phyloP scores from a whole-genome alignment of 768 basidiomycete species.

The Serpula lacrymans region DNA sequence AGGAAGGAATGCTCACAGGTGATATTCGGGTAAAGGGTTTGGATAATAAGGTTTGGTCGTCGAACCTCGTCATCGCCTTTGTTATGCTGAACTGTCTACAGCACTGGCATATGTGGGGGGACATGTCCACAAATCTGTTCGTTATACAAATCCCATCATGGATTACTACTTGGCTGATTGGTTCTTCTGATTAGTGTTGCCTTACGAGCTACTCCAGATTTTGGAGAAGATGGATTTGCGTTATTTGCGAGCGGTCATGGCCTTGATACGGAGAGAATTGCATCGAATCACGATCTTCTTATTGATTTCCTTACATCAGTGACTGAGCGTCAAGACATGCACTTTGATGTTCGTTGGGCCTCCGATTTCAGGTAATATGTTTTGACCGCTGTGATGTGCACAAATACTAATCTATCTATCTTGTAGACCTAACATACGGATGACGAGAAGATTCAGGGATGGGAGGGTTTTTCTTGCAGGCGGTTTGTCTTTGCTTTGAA shows the following conservation, averaged over 20 bases:
- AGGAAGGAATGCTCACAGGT: slow-evolving; percentile 36
- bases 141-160: neutral
- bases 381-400: neutral
- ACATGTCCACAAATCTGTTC: slow-evolving; percentile 2
- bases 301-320: neutral
- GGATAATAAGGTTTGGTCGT: slow-evolving; percentile 7
- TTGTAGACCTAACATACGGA: slow-evolving; percentile 38
- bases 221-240: slow-evolving; percentile 1
- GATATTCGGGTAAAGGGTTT: slow-evolving; percentile 23
- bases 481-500: slow-evolving; percentile 22
- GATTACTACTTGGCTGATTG: neutral
- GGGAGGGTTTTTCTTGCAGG: slow-evolving; percentile 42
- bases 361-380: neutral
- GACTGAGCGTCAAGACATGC: slow-evolving; percentile 1
- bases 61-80: neutral
- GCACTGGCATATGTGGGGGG: slow-evolving; percentile 8
- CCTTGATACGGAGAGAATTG: neutral
- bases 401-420: no score
- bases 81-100: neutral
- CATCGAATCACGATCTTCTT: neutral
- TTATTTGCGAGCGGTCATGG: neutral
- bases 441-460: slow-evolving; percentile 34
- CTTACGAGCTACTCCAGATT: neutral
- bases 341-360: slow-evolving; percentile 1
- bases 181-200: neutral